Evolutionary conservation across 2,329 filamentous ascomycete genomes (phyloP).

Genomic region (Fusarium buharicum): DNA sequence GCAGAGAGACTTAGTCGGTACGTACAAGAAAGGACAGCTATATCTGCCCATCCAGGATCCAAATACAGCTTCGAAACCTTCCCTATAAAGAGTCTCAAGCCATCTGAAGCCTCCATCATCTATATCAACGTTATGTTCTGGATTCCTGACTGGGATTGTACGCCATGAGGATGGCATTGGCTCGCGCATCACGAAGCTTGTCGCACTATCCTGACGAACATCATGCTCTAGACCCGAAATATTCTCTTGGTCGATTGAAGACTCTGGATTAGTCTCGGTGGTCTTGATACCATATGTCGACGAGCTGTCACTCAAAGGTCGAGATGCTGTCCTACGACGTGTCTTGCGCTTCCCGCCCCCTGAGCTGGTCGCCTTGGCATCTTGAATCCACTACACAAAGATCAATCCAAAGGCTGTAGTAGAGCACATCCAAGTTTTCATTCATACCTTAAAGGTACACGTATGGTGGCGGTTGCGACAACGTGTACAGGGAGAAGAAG

Average conservation of each 20-base stretch:
- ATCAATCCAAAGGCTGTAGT: neutral
- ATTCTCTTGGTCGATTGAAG: neutral
- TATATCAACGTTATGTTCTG: neutral
- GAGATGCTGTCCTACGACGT: conserved; percentile 24
- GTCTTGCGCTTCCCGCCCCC: conserved; percentile 24
- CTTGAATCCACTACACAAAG: conserved; percentile 42
- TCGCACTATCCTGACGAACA: neutral
- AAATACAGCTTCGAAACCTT: conserved; percentile 54
- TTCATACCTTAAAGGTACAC: conserved; percentile 48
- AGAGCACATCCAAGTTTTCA: no score
- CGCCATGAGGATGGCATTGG: conserved; percentile 1
- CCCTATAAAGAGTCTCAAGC: conserved; percentile 48
- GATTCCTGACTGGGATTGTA: neutral
- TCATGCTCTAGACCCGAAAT: neutral
- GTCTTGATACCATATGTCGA: conserved; percentile 10
- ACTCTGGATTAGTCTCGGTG: neutral
- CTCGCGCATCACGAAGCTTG: neutral
- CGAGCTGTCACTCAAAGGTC: conserved; percentile 23
- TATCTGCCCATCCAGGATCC: conserved; percentile 56
- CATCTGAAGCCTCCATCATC: conserved; percentile 34
- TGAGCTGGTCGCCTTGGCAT: conserved; percentile 25
- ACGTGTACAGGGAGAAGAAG: conserved; percentile 75
- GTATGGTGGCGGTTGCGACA: conserved; percentile 50
- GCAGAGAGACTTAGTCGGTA: neutral
- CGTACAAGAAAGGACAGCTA: conserved; percentile 55